A percentile compares a stretch with the other conserved stretches of the same genome.
phyloP scores from a whole-genome alignment of 257 asterid species.

The Prunella vulgaris region DNA sequence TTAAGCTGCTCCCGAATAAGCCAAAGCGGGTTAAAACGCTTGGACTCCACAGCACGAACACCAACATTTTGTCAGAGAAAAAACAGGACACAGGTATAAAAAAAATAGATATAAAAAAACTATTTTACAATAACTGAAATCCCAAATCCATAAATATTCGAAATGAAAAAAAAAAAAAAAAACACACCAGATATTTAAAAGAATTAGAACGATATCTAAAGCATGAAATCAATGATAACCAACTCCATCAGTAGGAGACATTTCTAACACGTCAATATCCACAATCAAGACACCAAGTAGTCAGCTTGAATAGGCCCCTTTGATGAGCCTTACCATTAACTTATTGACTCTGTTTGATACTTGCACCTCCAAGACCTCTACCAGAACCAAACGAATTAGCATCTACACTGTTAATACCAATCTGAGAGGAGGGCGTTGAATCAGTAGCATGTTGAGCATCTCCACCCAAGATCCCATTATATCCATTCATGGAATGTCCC shows the following conservation, averaged over 20 bases:
- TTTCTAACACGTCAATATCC: slow-evolving; percentile 42
- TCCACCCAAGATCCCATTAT: slow-evolving; percentile 33
- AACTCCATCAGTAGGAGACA: slow-evolving; percentile 35
- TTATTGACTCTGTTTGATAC: slow-evolving; percentile 33
- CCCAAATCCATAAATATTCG: slow-evolving; percentile 33
- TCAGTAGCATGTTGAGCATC: slow-evolving; percentile 42
- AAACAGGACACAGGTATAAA: neutral
- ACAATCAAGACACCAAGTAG: slow-evolving; percentile 34
- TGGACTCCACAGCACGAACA: neutral
- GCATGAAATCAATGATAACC: slow-evolving; percentile 28
- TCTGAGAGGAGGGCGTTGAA: slow-evolving; percentile 23
- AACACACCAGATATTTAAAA: slow-evolving; percentile 39
- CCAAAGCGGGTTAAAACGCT: slow-evolving; percentile 4
- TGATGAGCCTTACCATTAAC: slow-evolving; percentile 29
- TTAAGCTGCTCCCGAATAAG: neutral
- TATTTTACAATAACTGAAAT: slow-evolving; percentile 47
- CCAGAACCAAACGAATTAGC: slow-evolving; percentile 35
- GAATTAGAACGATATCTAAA: slow-evolving; percentile 30
- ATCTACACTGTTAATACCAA: slow-evolving; percentile 22
- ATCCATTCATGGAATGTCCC: slow-evolving; percentile 38
- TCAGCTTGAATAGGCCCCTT: slow-evolving; percentile 45
- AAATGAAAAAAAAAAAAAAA: slow-evolving; percentile 25
- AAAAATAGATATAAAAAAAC: slow-evolving; percentile 24
- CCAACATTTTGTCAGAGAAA: slow-evolving; percentile 8
- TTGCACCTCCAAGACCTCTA: slow-evolving; percentile 36